These are phyloP conservation scores for Neurospora pannonica DNA, from an alignment of 495 filamentous ascomycete genomes.

Conservation along the genomic window DNA sequence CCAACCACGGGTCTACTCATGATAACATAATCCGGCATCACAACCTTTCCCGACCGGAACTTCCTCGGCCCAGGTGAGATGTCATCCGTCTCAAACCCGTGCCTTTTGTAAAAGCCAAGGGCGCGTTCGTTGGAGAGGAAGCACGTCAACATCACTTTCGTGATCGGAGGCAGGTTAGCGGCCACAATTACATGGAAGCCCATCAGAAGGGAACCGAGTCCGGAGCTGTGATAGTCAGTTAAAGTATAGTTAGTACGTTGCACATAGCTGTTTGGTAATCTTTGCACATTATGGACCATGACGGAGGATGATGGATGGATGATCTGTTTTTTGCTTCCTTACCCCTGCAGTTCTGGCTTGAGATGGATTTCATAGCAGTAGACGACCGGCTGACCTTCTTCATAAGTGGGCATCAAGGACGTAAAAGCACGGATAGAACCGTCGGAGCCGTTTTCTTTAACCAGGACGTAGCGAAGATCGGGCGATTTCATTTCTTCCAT, in stretches of 20 bases:
- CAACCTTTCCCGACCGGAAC: constrained; percentile 54
- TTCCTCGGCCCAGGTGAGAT: constrained; percentile 53
- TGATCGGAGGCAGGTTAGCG: constrained; percentile 38
- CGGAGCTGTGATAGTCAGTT: constrained; percentile 25
- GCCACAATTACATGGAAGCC: constrained; percentile 32
- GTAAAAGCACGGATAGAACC: constrained; percentile 51
- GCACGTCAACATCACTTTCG: constrained; percentile 79
- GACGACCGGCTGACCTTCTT: constrained; percentile 62
- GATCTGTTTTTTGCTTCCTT: background rate
- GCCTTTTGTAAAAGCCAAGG: constrained; percentile 53
- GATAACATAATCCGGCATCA: constrained; percentile 60
- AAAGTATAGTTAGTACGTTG: no score
- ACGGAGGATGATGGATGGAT: background rate
- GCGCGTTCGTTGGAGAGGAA: constrained; percentile 59
- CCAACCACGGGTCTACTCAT: constrained; percentile 48
- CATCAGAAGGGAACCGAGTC: constrained; percentile 37
- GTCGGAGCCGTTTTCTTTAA: constrained; percentile 28
- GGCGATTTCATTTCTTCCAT: constrained; percentile 63
- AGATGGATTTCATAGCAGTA: constrained; percentile 91
- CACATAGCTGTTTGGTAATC: background rate
- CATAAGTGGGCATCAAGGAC: constrained; percentile 76
- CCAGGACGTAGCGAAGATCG: constrained; percentile 58
- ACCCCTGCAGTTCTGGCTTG: constrained; percentile 41
- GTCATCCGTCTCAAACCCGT: constrained; percentile 60
- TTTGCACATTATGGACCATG: background rate